Conservation (phyloP, 2,329 filamentous ascomycete genomes). For the Claviceps sp. region DNA sequence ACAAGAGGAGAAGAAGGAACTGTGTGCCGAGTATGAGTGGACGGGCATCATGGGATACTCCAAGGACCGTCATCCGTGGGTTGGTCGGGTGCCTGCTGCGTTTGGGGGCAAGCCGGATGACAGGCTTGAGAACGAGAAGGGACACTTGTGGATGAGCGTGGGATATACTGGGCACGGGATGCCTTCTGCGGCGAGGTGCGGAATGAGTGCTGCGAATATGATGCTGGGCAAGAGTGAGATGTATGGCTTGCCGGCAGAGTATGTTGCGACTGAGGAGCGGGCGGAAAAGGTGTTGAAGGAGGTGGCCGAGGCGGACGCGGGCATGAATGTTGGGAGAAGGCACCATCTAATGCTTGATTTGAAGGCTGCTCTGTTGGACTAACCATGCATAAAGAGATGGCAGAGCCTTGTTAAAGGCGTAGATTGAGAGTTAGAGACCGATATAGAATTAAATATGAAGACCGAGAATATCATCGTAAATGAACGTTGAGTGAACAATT, state of each 20-base stretch:
- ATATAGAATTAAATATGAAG: too few species aligned
- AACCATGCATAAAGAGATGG: background rate
- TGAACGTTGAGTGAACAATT: too few species aligned
- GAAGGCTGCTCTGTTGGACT: background rate
- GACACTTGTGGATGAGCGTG: slow-evolving; percentile 42
- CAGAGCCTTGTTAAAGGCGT: too few species aligned
- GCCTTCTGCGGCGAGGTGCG: slow-evolving; percentile 57
- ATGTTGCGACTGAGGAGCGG: slow-evolving; percentile 22
- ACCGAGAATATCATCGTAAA: too few species aligned
- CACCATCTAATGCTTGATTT: slow-evolving; percentile 1
- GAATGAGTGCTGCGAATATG: slow-evolving; percentile 47
- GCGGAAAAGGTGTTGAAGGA: slow-evolving; percentile 6
- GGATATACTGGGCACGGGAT: slow-evolving; percentile 68
- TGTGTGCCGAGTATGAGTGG: slow-evolving; percentile 52
- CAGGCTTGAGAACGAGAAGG: slow-evolving; percentile 12
- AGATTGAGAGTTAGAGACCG: too few species aligned
- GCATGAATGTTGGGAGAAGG: background rate
- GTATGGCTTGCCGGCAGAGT: slow-evolving; percentile 31
- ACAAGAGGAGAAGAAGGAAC: slow-evolving; percentile 22
- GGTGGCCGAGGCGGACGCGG: slow-evolving; percentile 11
- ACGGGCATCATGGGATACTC: slow-evolving; percentile 71
- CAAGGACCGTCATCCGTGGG: slow-evolving; percentile 55
- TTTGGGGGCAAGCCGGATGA: slow-evolving; percentile 28
- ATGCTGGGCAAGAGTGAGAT: slow-evolving; percentile 30
- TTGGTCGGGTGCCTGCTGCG: slow-evolving; percentile 47